These are phyloP conservation scores for Chiua sp. DNA, from an alignment of 1,284 basidiomycete species.

Conservation along the genomic window DNA sequence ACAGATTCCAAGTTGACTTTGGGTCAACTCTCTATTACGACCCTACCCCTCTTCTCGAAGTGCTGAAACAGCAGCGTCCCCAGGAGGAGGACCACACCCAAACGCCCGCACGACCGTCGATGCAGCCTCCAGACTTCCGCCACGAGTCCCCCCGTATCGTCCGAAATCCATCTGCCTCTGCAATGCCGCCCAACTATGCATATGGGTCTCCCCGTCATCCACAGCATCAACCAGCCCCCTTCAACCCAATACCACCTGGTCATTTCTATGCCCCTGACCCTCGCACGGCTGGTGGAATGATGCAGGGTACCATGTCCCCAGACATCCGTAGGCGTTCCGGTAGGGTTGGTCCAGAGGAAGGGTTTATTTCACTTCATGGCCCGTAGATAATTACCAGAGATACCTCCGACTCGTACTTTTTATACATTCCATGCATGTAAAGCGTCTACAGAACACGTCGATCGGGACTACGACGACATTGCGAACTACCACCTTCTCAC, in stretches of 20 bases:
- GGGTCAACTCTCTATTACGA: conserved; percentile 60
- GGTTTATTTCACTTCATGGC: conserved; percentile 40
- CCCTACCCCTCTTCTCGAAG: conserved; percentile 48
- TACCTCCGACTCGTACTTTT: conserved; percentile 18
- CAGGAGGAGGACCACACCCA: conserved; percentile 35
- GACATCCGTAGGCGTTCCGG: conserved; percentile 42
- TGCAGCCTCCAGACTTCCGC: conserved; percentile 41
- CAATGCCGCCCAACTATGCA: conserved; percentile 33
- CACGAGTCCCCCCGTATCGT: conserved; percentile 37
- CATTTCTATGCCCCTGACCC: conserved; percentile 43
- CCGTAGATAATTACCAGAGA: conserved; percentile 15
- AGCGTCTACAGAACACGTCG: background rate
- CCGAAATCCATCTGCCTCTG: conserved; percentile 33
- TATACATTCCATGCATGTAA: background rate
- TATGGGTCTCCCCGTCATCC: conserved; percentile 43
- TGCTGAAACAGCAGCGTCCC: conserved; percentile 42
- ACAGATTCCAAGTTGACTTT: conserved; percentile 54
- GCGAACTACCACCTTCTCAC: background rate
- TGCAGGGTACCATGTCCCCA: conserved; percentile 39
- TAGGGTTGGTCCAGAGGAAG: conserved; percentile 38
- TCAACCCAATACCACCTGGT: conserved; percentile 36
- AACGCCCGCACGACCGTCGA: conserved; percentile 26
- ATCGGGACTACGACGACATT: conserved; percentile 1
- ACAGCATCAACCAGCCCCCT: conserved; percentile 35
- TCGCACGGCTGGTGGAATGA: conserved; percentile 33